phyloP scores from a whole-genome alignment of 2,329 filamentous ascomycete species.

The Cryphonectria carpinicola region DNA sequence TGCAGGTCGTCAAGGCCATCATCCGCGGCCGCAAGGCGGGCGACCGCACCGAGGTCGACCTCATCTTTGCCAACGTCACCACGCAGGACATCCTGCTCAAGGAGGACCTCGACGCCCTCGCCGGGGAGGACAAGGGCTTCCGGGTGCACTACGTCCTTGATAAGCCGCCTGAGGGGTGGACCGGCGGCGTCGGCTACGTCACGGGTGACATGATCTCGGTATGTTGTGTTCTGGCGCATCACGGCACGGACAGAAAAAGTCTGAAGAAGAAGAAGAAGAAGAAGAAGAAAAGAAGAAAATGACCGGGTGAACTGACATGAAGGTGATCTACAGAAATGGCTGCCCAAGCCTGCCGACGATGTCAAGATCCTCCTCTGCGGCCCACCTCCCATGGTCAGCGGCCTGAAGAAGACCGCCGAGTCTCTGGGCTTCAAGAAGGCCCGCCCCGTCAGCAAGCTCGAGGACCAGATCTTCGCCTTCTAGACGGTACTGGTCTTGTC shows the following conservation, averaged over 20 bases:
- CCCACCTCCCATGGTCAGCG: conserved; percentile 94
- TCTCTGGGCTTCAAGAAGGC: conserved; percentile 90
- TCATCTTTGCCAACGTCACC: conserved; percentile 98
- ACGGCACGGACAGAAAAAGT: not conserved
- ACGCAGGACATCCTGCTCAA: conserved; percentile 88
- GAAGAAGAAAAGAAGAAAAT: too few species aligned
- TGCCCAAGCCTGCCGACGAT: conserved; percentile 81
- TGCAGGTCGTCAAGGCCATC: conserved; percentile 92
- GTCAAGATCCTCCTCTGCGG: conserved; percentile 95
- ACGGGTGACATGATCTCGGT: conserved; percentile 91
- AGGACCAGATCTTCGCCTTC: conserved; percentile 99
- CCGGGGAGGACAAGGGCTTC: conserved; percentile 77
- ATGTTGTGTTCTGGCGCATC: conserved; percentile 30
- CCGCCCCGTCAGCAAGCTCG: conserved; percentile 92
- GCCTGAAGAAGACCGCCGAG: conserved; percentile 95
- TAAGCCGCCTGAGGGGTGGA: conserved; percentile 91
- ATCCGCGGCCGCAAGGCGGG: conserved; percentile 77
- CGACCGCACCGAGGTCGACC: conserved; percentile 85
- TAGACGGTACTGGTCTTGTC: conserved; percentile 39
- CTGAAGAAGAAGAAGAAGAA: too few species aligned
- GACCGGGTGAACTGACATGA: not conserved
- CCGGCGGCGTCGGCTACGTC: conserved; percentile 90
- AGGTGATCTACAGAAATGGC: conserved; percentile 62
- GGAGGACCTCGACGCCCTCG: conserved; percentile 85
- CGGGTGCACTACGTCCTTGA: conserved; percentile 94